These are phyloP conservation scores for Bipolaris bicolor DNA, from an alignment of 2,329 filamentous ascomycete genomes.

Conservation along the genomic window DNA sequence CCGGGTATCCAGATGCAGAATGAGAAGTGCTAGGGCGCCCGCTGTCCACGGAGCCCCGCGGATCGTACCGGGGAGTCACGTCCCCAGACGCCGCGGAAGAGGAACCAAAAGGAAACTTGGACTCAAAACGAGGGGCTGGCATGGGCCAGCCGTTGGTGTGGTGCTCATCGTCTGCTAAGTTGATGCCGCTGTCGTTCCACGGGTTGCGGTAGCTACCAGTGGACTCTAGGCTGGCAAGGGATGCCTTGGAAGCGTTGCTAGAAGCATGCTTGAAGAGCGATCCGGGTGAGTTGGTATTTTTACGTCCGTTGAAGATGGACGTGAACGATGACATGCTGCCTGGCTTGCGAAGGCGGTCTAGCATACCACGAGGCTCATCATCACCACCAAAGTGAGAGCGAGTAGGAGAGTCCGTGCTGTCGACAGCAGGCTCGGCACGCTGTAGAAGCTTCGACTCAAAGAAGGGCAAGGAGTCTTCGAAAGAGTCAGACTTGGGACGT, in stretches of 20 bases:
- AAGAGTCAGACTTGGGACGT: constrained; percentile 97
- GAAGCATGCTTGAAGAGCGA: constrained; percentile 87
- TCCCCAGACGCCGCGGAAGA: constrained; percentile 68
- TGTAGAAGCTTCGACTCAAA: constrained; percentile 97
- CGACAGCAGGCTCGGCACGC: constrained; percentile 77
- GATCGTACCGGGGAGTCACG: constrained; percentile 80
- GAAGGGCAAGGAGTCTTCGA: constrained; percentile 94
- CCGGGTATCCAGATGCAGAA: constrained; percentile 97
- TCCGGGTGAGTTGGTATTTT: constrained; percentile 79
- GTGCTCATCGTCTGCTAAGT: constrained; percentile 82
- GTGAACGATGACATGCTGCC: constrained; percentile 93
- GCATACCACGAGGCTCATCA: constrained; percentile 78
- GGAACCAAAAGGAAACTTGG: constrained; percentile 67
- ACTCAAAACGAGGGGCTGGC: constrained; percentile 56
- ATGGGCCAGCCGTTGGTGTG: constrained; percentile 49
- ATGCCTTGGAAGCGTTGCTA: constrained; percentile 92
- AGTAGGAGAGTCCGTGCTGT: constrained; percentile 86
- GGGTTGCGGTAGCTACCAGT: constrained; percentile 95
- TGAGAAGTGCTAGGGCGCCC: constrained; percentile 92
- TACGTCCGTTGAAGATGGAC: constrained; percentile 93
- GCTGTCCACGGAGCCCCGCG: constrained; percentile 86
- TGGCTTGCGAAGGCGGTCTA: constrained; percentile 92
- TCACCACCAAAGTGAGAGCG: constrained; percentile 82
- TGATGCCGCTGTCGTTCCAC: constrained; percentile 97
- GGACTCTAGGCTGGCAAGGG: constrained; percentile 93